These are phyloP conservation scores for Colletotrichum sp. DNA, from an alignment of 2,329 filamentous ascomycete species.

Conservation along the genomic window DNA sequence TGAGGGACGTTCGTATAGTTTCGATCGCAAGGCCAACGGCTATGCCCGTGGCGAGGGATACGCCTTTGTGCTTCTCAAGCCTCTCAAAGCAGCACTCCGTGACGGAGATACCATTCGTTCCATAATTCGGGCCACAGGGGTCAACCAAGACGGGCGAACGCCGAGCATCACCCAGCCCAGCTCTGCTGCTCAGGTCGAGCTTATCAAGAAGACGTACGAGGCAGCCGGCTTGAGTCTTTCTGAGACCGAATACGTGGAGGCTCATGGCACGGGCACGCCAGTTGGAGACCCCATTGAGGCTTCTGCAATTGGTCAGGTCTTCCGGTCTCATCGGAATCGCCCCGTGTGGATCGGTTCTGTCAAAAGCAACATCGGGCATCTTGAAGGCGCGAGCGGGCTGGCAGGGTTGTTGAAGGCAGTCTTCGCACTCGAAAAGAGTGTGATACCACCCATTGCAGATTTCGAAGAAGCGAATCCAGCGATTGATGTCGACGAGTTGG, in stretches of 20 bases:
- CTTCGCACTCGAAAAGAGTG: constrained; percentile 51
- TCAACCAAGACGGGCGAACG: constrained; percentile 66
- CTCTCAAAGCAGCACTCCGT: constrained; percentile 57
- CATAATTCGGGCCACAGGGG: constrained; percentile 56
- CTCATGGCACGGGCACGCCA: constrained; percentile 64
- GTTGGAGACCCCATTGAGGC: constrained; percentile 58
- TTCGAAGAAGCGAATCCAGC: constrained; percentile 49
- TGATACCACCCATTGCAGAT: constrained; percentile 57
- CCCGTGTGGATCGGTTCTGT: constrained; percentile 56
- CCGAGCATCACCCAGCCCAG: constrained; percentile 64
- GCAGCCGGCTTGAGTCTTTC: constrained; percentile 45
- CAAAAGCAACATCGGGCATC: constrained; percentile 60
- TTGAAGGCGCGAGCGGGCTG: constrained; percentile 56
- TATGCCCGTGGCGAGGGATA: constrained; percentile 70
- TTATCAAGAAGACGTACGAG: constrained; percentile 53
- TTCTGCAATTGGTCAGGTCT: constrained; percentile 49
- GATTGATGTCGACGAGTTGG: constrained; percentile 50
- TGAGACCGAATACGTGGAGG: constrained; percentile 59
- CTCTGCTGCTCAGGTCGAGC: constrained; percentile 51
- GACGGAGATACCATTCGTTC: constrained; percentile 63
- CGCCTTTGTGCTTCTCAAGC: constrained; percentile 63
- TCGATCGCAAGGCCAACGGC: constrained; percentile 63
- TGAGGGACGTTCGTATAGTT: constrained; percentile 56
- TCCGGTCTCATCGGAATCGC: constrained; percentile 34
- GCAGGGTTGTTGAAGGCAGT: constrained; percentile 59